phyloP scores from a whole-genome alignment of 225 moss, liverwort and hornwort genomes.

The Climacium dendroides region DNA sequence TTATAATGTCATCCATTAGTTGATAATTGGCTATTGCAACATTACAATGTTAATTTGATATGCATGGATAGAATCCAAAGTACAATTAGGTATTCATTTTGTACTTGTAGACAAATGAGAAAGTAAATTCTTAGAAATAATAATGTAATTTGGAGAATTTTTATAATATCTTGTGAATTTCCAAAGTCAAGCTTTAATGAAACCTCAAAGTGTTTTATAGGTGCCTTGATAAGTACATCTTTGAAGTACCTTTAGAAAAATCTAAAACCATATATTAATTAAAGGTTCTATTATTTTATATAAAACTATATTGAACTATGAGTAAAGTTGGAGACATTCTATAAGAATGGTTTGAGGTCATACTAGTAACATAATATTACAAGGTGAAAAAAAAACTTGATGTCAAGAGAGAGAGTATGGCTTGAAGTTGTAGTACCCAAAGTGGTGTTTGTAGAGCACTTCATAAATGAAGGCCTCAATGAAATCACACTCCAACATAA shows the following conservation, averaged over 20 bases:
- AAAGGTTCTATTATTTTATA: background rate
- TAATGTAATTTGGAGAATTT: too few species aligned
- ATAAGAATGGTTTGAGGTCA: background rate
- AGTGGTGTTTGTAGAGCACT: background rate
- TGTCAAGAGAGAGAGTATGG: background rate
- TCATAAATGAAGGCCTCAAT: background rate
- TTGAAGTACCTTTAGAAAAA: background rate
- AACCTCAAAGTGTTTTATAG: background rate
- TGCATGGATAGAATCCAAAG: background rate
- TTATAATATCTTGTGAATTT: background rate
- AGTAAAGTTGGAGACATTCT: background rate
- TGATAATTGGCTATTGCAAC: background rate
- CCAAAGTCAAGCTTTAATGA: background rate
- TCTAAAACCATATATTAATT: background rate
- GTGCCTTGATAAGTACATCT: background rate
- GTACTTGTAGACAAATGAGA: background rate
- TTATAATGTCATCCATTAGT: fast-evolving
- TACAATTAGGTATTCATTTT: background rate
- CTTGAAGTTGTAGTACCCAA: background rate
- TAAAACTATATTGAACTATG: background rate
- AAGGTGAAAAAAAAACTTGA: background rate
- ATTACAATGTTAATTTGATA: fast-evolving
- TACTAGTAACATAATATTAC: background rate
- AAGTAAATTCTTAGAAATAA: background rate
- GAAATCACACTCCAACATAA: background rate